These are phyloP conservation scores for Tetrapisispora nanseiensis DNA, from an alignment of 805 yeast genomes.

Conservation along the genomic window DNA sequence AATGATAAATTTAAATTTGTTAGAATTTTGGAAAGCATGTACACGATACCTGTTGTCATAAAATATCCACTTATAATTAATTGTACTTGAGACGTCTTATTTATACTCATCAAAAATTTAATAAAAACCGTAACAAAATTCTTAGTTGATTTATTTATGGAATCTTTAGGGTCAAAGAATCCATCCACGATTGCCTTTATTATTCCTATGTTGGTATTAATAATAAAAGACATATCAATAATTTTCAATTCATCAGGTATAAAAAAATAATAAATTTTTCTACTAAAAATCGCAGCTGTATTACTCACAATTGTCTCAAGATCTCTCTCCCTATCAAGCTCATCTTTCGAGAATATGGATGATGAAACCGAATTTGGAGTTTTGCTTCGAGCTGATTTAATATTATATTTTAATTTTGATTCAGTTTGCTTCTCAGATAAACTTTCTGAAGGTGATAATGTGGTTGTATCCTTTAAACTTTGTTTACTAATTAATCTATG, in stretches of 20 bases:
- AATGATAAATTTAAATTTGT: constrained; percentile 22
- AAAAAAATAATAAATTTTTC: constrained; percentile 12
- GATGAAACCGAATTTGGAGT: background rate
- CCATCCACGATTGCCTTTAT: constrained; percentile 31
- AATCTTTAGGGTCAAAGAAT: constrained; percentile 28
- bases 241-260: constrained; percentile 5
- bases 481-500: too few species aligned
- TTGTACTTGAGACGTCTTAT: constrained; percentile 10
- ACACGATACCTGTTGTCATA: constrained; percentile 24
- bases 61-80: constrained; percentile 7
- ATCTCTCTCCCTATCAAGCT: constrained; percentile 9
- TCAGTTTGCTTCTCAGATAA: background rate
- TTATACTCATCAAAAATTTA: constrained; percentile 11
- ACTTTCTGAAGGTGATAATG: background rate
- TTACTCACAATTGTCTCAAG: constrained; percentile 15
- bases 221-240: constrained; percentile 5
- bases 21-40: constrained; percentile 28
- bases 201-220: constrained; percentile 9
- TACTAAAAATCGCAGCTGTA: constrained; percentile 16
- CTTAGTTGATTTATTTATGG: constrained; percentile 27
- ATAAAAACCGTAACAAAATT: constrained; percentile 26
- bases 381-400: background rate
- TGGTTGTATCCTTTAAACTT: background rate
- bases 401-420: background rate
- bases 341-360: background rate